Conservation (phyloP, 108 stramenopile genomes). For the Pseudonitzschia pungens region DNA sequence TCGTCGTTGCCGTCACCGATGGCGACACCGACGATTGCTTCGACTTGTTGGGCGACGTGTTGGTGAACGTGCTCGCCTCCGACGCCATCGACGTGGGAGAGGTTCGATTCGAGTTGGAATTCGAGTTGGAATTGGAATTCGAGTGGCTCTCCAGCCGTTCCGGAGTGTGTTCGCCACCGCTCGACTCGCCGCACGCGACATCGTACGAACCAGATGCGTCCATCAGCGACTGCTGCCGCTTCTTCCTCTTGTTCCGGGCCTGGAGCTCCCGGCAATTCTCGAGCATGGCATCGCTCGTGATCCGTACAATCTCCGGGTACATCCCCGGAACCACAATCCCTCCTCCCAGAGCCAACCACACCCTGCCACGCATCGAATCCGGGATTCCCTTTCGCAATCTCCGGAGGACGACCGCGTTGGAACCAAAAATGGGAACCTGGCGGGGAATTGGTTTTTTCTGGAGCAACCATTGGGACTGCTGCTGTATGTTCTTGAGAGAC, state of each 20-base stretch:
- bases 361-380: constrained; percentile 41
- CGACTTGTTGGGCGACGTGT: background rate
- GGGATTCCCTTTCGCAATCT: constrained; percentile 67
- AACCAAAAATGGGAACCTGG: background rate
- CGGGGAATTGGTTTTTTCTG: background rate
- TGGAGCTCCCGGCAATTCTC: constrained; percentile 20
- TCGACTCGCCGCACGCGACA: background rate
- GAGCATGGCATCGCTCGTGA: constrained; percentile 35
- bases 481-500: too few relatives aligned
- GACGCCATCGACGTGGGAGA: constrained; percentile 5
- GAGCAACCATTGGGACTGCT: background rate
- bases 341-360: constrained; percentile 41
- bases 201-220: background rate
- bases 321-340: constrained; percentile 33
- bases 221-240: background rate
- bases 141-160: constrained; percentile 6
- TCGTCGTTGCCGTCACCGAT: background rate
- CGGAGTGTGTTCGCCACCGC: background rate
- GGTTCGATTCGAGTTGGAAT: constrained; percentile 19
- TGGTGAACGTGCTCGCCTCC: constrained; percentile 2
- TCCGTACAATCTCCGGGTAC: constrained; percentile 44
- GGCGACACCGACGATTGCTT: background rate
- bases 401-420: constrained; percentile 9
- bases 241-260: background rate
- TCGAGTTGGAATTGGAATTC: too few relatives aligned